A percentile compares a stretch with the other conserved stretches of the same genome.
These are phyloP conservation scores for Blastobotrys apis DNA, from an alignment of 1,139 yeast genomes.

Conservation along the genomic window DNA sequence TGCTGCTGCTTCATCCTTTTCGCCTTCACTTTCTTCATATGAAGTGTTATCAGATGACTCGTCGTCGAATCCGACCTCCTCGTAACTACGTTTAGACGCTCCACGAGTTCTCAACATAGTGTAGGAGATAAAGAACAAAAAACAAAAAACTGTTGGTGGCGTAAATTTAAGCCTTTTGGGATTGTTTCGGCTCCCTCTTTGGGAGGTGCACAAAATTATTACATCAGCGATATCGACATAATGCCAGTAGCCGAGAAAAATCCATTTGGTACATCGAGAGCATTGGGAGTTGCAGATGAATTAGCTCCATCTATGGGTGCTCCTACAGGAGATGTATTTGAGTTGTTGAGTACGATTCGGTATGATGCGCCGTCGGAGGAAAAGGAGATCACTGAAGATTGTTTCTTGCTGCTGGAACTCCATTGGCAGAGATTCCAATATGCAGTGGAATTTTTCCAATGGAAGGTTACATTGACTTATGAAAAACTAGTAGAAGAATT, in stretches of 20 bases:
- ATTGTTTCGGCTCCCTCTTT: too few relatives aligned
- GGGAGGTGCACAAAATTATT: too few relatives aligned
- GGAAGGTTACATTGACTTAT: constrained; percentile 44
- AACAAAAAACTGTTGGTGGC: too few relatives aligned
- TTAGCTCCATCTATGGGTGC: neutral
- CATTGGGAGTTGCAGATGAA: neutral
- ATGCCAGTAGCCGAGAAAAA: constrained; percentile 1
- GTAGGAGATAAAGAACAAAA: neutral
- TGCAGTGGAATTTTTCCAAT: constrained; percentile 52
- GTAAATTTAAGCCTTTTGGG: too few relatives aligned
- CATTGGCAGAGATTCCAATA: constrained; percentile 59
- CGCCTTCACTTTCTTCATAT: constrained; percentile 24
- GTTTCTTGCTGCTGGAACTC: constrained; percentile 53
- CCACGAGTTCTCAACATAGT: constrained; percentile 7
- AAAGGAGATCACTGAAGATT: constrained; percentile 17
- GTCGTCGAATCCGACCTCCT: constrained; percentile 18
- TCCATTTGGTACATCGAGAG: neutral
- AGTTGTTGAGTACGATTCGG: constrained; percentile 62
- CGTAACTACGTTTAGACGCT: constrained; percentile 19
- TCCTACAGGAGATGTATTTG: constrained; percentile 36
- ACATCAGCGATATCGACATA: too few relatives aligned
- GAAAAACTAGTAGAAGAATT: constrained; percentile 45
- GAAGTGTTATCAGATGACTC: constrained; percentile 26
- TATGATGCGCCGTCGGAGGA: constrained; percentile 53
- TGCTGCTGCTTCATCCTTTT: constrained; percentile 16